Conservation (phyloP, 495 filamentous ascomycete genomes). For the Hypoxylon fuscum region DNA sequence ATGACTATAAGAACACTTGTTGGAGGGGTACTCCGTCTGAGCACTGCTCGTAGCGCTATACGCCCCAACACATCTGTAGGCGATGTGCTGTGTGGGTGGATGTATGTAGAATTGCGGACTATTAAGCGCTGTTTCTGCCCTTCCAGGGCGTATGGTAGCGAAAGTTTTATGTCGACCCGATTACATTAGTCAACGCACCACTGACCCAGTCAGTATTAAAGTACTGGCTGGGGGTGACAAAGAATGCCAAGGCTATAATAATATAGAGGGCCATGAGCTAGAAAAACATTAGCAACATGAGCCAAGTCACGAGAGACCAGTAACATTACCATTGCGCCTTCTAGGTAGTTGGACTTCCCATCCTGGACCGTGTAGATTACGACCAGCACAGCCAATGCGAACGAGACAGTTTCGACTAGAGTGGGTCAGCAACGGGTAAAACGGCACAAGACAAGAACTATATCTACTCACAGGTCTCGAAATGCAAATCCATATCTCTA, state of each 20-base stretch:
- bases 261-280: conserved; percentile 69
- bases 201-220: conserved; percentile 34
- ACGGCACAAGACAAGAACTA: not conserved
- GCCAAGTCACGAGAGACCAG: not conserved
- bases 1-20: conserved; percentile 11
- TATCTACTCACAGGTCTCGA: conserved; percentile 67
- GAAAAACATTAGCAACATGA: conserved; percentile 15
- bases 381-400: conserved; percentile 87
- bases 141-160: conserved; percentile 11
- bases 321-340: conserved; percentile 83
- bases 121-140: not conserved
- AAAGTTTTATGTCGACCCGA: conserved; percentile 28
- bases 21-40: not conserved
- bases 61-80: not conserved
- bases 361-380: conserved; percentile 94
- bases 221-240: conserved; percentile 79
- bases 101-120: conserved; percentile 9
- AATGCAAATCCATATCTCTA: conserved; percentile 87
- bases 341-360: conserved; percentile 94
- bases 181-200: conserved; percentile 8
- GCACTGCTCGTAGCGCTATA: conserved; percentile 5
- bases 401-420: conserved; percentile 88
- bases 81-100: not conserved
- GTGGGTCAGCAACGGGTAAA: conserved; percentile 16
- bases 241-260: conserved; percentile 91